Conservation (phyloP, 2,329 filamentous ascomycete species). For the Pyrenophora tritici-repentis region DNA sequence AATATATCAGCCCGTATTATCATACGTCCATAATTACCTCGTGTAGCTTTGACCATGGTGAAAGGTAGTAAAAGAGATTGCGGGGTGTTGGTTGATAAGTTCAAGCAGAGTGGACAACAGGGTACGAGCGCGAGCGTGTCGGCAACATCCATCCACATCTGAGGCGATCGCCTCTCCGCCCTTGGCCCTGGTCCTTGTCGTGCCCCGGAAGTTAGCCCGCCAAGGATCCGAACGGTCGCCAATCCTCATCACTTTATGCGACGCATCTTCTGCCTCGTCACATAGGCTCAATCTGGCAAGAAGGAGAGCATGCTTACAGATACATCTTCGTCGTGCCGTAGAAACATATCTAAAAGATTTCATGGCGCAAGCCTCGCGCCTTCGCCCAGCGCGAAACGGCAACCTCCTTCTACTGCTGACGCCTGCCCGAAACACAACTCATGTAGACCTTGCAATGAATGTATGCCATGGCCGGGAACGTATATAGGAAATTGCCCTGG, state of each 20-base stretch:
- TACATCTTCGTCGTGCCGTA: no score
- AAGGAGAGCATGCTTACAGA: no score
- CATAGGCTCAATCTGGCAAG: no score
- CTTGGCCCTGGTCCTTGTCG: background rate
- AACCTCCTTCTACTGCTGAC: constrained; percentile 1
- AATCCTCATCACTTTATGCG: no score
- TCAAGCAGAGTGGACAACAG: constrained; percentile 26
- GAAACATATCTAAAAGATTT: background rate
- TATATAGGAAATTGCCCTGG: background rate
- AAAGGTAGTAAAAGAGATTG: constrained; percentile 1
- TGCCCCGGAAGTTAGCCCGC: background rate
- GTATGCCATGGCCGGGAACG: background rate
- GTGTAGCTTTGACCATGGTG: constrained; percentile 62
- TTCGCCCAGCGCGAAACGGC: background rate
- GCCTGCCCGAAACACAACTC: background rate
- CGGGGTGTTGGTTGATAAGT: constrained; percentile 10
- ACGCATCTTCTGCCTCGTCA: no score
- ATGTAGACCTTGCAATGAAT: background rate
- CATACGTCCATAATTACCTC: constrained; percentile 49
- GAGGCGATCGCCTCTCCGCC: constrained; percentile 25
- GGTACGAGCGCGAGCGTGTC: constrained; percentile 22
- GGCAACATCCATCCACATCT: background rate
- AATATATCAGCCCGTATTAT: constrained; percentile 1
- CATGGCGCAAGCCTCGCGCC: background rate
- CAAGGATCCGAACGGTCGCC: constrained; percentile 8